Conservation (phyloP, 2,329 filamentous ascomycete genomes). For the Pleochaeta shiraiana region DNA sequence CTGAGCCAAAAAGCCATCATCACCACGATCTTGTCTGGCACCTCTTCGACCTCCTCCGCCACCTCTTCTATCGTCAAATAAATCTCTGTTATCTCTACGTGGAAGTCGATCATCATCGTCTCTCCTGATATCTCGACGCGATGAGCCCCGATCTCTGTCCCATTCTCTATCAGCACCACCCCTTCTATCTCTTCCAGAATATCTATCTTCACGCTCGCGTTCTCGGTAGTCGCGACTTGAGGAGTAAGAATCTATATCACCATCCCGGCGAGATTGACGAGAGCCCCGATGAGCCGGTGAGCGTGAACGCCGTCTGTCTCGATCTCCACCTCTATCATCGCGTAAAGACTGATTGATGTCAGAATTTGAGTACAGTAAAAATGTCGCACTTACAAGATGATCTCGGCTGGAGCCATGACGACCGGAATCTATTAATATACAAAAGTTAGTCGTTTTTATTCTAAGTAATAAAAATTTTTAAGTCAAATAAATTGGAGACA, state of each 20-base stretch:
- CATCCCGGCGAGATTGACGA: conserved; percentile 44
- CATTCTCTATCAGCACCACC: conserved; percentile 49
- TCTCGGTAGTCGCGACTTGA: conserved; percentile 84
- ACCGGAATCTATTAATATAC: conserved; percentile 24
- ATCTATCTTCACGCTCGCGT: conserved; percentile 82
- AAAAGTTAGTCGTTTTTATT: conserved; percentile 20
- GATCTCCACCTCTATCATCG: conserved; percentile 22
- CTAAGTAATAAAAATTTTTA: no score
- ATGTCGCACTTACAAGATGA: conserved; percentile 25
- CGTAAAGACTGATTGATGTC: conserved; percentile 18
- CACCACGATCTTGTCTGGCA: conserved; percentile 21
- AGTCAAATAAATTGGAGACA: conserved; percentile 14
- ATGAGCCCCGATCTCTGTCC: conserved; percentile 45
- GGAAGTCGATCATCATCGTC: conserved; percentile 40
- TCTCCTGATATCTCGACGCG: conserved; percentile 38
- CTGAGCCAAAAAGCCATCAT: conserved; percentile 25
- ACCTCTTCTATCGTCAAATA: conserved; percentile 38
- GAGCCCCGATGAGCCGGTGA: conserved; percentile 58
- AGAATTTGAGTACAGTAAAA: conserved; percentile 7
- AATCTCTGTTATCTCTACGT: conserved; percentile 32
- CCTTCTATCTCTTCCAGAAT: conserved; percentile 44
- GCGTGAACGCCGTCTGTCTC: conserved; percentile 57
- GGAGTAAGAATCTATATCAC: conserved; percentile 69
- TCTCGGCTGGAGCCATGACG: conserved; percentile 27
- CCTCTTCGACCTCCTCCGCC: conserved; percentile 27